phyloP scores from a whole-genome alignment of 2,329 filamentous ascomycete genomes.

The Hymenoscyphus scutula region DNA sequence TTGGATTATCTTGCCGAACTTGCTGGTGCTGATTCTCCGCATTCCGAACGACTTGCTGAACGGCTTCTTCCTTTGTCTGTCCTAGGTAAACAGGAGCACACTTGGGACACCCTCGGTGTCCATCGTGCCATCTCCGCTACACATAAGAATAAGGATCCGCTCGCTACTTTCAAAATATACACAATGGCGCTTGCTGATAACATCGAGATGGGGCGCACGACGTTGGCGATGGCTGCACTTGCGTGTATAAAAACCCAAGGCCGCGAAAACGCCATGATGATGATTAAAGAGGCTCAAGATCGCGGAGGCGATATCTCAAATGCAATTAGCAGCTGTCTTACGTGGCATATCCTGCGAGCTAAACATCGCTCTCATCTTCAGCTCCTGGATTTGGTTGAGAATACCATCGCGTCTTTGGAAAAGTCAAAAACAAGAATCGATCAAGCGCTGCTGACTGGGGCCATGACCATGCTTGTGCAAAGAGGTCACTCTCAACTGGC shows the following conservation, averaged over 20 bases:
- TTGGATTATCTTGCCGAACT: constrained; percentile 24
- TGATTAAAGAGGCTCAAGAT: constrained; percentile 28
- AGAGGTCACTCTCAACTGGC: constrained; percentile 22
- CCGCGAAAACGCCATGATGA: constrained; percentile 14
- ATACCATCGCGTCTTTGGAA: constrained; percentile 24
- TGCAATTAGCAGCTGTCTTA: constrained; percentile 27
- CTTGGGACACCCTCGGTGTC: constrained; percentile 14
- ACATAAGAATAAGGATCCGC: constrained; percentile 19
- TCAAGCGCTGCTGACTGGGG: constrained; percentile 28
- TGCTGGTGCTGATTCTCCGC: constrained; percentile 16
- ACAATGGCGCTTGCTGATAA: constrained; percentile 20
- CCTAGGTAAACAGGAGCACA: constrained; percentile 5
- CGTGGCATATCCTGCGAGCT: constrained; percentile 23
- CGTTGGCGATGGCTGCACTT: constrained; percentile 30
- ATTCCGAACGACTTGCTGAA: constrained; percentile 1
- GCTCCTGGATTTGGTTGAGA: constrained; percentile 14
- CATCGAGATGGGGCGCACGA: constrained; percentile 18
- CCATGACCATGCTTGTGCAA: constrained; percentile 28
- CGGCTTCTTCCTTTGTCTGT: constrained; percentile 15
- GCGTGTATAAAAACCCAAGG: constrained; percentile 26
- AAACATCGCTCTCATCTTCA: constrained; percentile 8
- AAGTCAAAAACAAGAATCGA: constrained; percentile 26
- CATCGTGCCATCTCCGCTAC: constrained; percentile 25
- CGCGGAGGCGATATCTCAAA: constrained; percentile 21
- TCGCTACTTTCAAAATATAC: constrained; percentile 30